Base-by-base conservation (phyloP, 2,329 filamentous ascomycete genomes). In the Daldinia sp. region DNA sequence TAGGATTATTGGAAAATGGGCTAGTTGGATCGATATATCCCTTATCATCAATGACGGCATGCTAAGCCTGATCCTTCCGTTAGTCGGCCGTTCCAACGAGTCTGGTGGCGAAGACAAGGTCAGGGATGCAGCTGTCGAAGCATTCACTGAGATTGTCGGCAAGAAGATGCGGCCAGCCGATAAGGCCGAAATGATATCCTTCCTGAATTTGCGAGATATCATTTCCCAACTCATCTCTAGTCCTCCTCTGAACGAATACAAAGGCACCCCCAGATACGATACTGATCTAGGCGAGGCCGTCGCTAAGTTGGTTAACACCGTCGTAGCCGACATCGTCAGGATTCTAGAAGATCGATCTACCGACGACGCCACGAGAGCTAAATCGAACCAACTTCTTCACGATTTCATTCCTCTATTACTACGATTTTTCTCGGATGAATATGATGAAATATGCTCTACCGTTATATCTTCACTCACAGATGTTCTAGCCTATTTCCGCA, bases 21-120 rank as follows among this genome's bases (percentile, higher is more conserved):
- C 97, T 63, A 96, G 93, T 84, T 99, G 95, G 95, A 96, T 96
- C 73, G 95, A 98, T 74, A 98, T 99, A 71, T 91, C 91, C 51
- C 83, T 99, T 59, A 89, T 99, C 43, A 92, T 99, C 71, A 96
- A 96, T 77, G 87, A 94, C 74, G 87, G 90, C 55, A 95, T 97
- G 85, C 87, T 98, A 72, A 88, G 86, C 74, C 85, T 93, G 49
- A 84, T 99, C 61, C 90, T 97, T 72, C 91, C 95, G 68, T 87
- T 98, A 67, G 90, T 96, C 58, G 92, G 92, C n/a, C 90, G 90
- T 77, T 82, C 87, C 73, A 85, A 87, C 75, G 74, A 83, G 67
- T 78, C 83, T 71, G 79, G 87, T 72, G 77, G 85, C 74, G 82
- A 91, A 78, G 93, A 96, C 74, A 91, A 89, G 75, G 90, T 96